Evolutionary conservation across 495 filamentous ascomycete species (phyloP), one percentile per base, ranked within the genome.

Genomic region (Aspergillus hancockii): DNA sequence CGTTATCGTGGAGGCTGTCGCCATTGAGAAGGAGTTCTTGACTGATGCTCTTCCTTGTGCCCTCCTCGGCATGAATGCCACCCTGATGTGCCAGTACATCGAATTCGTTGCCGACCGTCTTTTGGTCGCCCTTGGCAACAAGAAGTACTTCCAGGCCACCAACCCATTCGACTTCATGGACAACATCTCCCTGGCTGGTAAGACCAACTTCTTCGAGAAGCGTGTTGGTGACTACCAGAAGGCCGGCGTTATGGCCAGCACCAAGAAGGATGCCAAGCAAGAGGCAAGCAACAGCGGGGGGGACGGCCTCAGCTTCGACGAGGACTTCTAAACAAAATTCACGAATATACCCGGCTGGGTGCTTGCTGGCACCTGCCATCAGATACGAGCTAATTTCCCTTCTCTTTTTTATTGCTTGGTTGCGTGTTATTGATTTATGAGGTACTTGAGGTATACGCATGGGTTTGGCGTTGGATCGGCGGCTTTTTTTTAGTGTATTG

Each of bases 201-300:
- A 98, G 88, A 98, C 94, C 75, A 98, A 98, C 84, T 98, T 98
- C 90, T 98, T 98, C 76, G 94, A 98, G 87, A 98, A 98, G 90
- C 90, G 94, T 60, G 94, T 98, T 41, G 95, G 90, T 76, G 94
- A 98, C 71, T 98, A 98, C 85, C 94, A 98, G 79, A 98, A 98
- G 83, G 92, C 95, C 49, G 94, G 95, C 78, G 94, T 98, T 69
- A 98, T 98, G 92, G 88, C 86, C 62, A 90, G 88, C 79, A 91
- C 90, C 70, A 90, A 92, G 77, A 94, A 97, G 85, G 79, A 80
- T 4, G 76, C 84, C 19, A 80, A 79, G 49, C 82, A 88, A 60
- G 79, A 81, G 56, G 78, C 85, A 66, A 77, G 79, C 61, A 61
- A 59, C 34, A 50, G 66, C 51, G 84, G 86, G 72, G 89, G 85